These are phyloP conservation scores for Psilocybe sp. DNA, from an alignment of 768 basidiomycete species.

Conservation along the genomic window DNA sequence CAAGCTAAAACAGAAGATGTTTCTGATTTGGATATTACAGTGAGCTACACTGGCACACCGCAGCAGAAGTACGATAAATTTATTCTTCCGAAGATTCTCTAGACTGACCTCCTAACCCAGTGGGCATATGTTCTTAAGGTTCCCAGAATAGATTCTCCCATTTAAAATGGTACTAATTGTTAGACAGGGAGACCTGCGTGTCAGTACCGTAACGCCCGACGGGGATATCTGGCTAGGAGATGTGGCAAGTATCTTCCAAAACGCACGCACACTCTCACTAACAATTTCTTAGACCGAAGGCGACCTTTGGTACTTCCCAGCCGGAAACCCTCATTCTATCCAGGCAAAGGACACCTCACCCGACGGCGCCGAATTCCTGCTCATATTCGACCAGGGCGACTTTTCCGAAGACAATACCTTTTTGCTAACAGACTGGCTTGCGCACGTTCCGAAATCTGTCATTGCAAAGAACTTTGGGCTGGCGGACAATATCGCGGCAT, in stretches of 20 bases:
- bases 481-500: conserved; percentile 35
- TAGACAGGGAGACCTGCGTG: conserved; percentile 38
- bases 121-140: conserved; percentile 56
- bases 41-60: conserved; percentile 58
- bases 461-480: conserved; percentile 65
- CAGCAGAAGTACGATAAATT: conserved; percentile 34
- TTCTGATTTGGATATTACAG: conserved; percentile 23
- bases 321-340: conserved; percentile 54
- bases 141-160: background rate
- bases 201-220: conserved; percentile 50
- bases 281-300: conserved; percentile 17
- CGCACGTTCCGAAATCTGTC: conserved; percentile 55
- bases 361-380: conserved; percentile 52
- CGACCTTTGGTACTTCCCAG: conserved; percentile 61
- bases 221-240: conserved; percentile 52
- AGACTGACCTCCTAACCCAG: conserved; percentile 16
- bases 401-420: conserved; percentile 63
- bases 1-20: background rate
- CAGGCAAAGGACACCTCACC: conserved; percentile 47
- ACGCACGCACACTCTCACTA: background rate
- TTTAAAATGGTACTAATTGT: conserved; percentile 2
- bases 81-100: background rate
- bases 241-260: conserved; percentile 34
- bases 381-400: conserved; percentile 37
- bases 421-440: conserved; percentile 63